phyloP scores from a whole-genome alignment of 208 protist genomes.

The Leishmania martiniquensis region DNA sequence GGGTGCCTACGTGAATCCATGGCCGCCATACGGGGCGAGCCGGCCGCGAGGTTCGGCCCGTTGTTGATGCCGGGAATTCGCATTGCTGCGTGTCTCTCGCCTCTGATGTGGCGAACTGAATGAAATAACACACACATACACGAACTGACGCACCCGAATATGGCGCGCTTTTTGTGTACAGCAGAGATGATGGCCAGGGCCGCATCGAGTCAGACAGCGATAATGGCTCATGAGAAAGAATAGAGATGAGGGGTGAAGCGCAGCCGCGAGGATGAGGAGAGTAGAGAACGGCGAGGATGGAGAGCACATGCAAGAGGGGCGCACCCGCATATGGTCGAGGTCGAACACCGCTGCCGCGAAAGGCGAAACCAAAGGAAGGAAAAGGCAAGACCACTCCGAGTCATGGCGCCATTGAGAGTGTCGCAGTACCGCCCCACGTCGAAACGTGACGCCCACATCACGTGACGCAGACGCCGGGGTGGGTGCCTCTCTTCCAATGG shows the following conservation, averaged over 20 bases:
- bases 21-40: conserved; percentile 34
- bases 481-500: not conserved
- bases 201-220: not conserved
- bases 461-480: not conserved
- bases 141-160: not conserved
- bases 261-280: not conserved
- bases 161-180: not conserved
- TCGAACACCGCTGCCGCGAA: not conserved
- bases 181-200: not conserved
- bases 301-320: not conserved
- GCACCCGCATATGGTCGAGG: not conserved
- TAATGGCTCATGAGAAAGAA: not conserved
- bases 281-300: not conserved
- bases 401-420: not conserved
- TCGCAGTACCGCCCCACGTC: not conserved
- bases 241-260: not conserved
- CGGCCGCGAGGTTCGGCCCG: conserved; percentile 23
- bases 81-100: conserved; percentile 12
- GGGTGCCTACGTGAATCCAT: conserved; percentile 9
- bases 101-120: not conserved
- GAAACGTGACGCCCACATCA: not conserved
- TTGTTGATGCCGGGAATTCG: conserved; percentile 29
- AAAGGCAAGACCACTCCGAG: not conserved
- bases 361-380: too few species aligned
- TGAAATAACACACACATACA: not conserved